These are phyloP conservation scores for Cryptococcus maquisensis DNA, from an alignment of 1,284 basidiomycete species.

Conservation along the genomic window DNA sequence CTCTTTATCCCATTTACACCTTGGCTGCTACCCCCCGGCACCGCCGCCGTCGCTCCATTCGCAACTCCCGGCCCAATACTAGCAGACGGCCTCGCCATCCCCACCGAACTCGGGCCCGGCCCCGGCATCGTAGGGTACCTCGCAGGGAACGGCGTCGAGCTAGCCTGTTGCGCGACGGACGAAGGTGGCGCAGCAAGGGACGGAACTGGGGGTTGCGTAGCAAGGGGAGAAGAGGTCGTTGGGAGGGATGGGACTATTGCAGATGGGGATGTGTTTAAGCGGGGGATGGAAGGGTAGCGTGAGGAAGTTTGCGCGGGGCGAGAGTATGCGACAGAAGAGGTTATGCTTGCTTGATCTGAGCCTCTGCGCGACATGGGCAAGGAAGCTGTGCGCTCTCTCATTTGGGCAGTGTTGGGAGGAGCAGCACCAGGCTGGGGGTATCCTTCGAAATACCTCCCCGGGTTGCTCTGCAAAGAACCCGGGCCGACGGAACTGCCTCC, in stretches of 20 bases:
- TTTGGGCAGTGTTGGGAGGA: neutral
- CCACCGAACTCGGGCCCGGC: neutral
- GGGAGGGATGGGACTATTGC: neutral
- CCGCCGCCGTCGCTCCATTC: too few relatives aligned
- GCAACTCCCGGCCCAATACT: neutral
- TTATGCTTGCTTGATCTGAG: slow-evolving; percentile 1
- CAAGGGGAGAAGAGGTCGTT: neutral
- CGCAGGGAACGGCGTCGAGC: neutral
- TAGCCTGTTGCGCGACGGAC: neutral
- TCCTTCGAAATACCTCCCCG: neutral
- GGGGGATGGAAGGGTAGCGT: neutral
- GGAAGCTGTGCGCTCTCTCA: slow-evolving; percentile 5
- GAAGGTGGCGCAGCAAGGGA: slow-evolving; percentile 1
- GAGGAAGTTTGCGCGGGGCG: neutral
- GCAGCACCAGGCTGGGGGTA: neutral
- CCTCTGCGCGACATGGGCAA: slow-evolving; percentile 14
- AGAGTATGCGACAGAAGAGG: neutral
- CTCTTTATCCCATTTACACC: slow-evolving; percentile 10
- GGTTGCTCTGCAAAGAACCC: neutral
- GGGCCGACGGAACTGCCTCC: slow-evolving; percentile 2
- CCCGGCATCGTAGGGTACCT: slow-evolving; percentile 12
- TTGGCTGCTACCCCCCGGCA: slow-evolving; percentile 4
- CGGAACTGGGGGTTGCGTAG: neutral
- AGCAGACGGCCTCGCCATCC: neutral
- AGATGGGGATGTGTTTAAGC: neutral